phyloP scores from a whole-genome alignment of 23 red algal species.

The Gracilariopsis chorda region DNA sequence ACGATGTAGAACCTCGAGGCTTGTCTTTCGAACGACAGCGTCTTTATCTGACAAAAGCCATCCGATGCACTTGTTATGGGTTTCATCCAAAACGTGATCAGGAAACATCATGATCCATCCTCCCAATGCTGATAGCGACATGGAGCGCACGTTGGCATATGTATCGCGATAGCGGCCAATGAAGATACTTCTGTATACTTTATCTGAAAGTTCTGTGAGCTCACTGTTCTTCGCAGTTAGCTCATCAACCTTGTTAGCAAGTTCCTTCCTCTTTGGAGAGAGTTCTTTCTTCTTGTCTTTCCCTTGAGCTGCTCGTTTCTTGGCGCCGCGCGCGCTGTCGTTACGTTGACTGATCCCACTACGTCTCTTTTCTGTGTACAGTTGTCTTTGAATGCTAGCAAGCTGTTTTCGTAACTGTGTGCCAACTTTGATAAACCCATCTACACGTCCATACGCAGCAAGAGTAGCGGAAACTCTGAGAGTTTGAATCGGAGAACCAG shows the following conservation, averaged over 20 bases:
- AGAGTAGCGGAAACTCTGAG: constrained; percentile 56
- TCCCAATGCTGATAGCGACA: constrained; percentile 62
- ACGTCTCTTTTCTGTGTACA: constrained; percentile 32
- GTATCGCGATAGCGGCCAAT: constrained; percentile 79
- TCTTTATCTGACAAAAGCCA: constrained; percentile 92
- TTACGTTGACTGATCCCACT: neutral
- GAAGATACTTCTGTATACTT: constrained; percentile 72
- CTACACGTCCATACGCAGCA: constrained; percentile 61
- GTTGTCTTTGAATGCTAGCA: constrained; percentile 50
- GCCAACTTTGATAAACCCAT: constrained; percentile 56
- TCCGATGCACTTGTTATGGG: constrained; percentile 83
- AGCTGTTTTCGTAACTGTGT: constrained; percentile 14
- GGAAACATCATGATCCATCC: constrained; percentile 78
- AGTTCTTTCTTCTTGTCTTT: constrained; percentile 1
- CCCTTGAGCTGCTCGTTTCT: neutral
- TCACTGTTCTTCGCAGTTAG: constrained; percentile 52
- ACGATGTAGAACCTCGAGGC: constrained; percentile 38
- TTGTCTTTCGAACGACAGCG: constrained; percentile 56
- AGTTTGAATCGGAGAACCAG: constrained; percentile 2
- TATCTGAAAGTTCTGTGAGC: constrained; percentile 54
- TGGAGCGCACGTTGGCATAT: constrained; percentile 44
- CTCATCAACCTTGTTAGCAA: constrained; percentile 41
- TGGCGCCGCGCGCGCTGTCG: neutral
- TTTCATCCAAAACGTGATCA: constrained; percentile 76
- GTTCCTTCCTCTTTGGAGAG: constrained; percentile 42